A percentile compares a stretch with the other conserved stretches of the same genome.
These are phyloP conservation scores for Parmelia sp. DNA, from an alignment of 495 filamentous ascomycete species.

Conservation along the genomic window DNA sequence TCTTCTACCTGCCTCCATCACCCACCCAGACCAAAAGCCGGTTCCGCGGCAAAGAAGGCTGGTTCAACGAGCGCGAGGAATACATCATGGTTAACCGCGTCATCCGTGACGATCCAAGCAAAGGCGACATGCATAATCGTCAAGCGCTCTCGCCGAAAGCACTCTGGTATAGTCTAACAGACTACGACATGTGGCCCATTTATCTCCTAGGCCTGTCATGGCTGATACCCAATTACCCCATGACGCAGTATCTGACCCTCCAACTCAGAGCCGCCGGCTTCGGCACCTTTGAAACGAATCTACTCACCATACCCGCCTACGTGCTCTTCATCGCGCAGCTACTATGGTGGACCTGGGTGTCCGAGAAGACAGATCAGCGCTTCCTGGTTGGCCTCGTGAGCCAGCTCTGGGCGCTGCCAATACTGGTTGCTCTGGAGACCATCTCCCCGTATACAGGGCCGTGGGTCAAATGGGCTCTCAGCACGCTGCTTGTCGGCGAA, in stretches of 20 bases:
- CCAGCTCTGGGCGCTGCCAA: slow-evolving; percentile 53
- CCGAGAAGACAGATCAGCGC: slow-evolving; percentile 52
- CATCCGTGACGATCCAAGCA: slow-evolving; percentile 63
- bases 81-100: slow-evolving; percentile 66
- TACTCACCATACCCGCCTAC: slow-evolving; percentile 61
- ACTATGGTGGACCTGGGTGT: slow-evolving; percentile 50
- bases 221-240: slow-evolving; percentile 48
- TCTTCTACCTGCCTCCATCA: slow-evolving; percentile 62
- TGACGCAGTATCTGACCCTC: slow-evolving; percentile 55
- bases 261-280: slow-evolving; percentile 56
- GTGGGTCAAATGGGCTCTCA: slow-evolving; percentile 11
- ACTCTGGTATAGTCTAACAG: slow-evolving; percentile 53
- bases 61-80: slow-evolving; percentile 63
- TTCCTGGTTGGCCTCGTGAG: slow-evolving; percentile 44
- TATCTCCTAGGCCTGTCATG: slow-evolving; percentile 57
- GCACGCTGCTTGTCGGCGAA: slow-evolving; percentile 26
- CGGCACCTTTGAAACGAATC: slow-evolving; percentile 59
- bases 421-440: slow-evolving; percentile 46
- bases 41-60: slow-evolving; percentile 65
- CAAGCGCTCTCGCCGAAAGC: slow-evolving; percentile 53
- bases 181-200: slow-evolving; percentile 68
- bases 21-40: slow-evolving; percentile 63
- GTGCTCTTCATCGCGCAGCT: slow-evolving; percentile 40
- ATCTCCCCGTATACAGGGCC: slow-evolving; percentile 26
- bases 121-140: slow-evolving; percentile 55